phyloP scores from a whole-genome alignment of 2,329 filamentous ascomycete genomes.

The Oidium heveae region DNA sequence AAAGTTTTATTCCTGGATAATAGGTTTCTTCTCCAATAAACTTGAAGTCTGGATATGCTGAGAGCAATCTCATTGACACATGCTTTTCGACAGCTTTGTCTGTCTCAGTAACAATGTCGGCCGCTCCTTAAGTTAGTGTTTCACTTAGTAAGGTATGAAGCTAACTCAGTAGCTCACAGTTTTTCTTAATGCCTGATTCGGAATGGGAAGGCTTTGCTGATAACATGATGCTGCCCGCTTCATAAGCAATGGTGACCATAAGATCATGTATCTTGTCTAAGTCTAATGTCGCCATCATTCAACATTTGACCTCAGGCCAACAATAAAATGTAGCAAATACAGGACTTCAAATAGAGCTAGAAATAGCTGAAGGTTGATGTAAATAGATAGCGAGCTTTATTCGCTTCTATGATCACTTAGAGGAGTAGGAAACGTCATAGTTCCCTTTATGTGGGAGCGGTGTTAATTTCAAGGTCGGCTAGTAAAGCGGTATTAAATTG shows the following conservation, averaged over 20 bases:
- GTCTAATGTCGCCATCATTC: conserved; percentile 28
- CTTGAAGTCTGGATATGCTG: conserved; percentile 27
- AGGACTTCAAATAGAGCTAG: no score
- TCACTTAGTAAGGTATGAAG: not conserved
- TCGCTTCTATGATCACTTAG: no score
- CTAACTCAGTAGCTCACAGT: conserved; percentile 18
- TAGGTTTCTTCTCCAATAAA: conserved; percentile 64
- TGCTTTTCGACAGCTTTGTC: conserved; percentile 40
- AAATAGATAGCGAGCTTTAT: no score
- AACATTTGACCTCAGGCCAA: no score
- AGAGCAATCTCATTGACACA: conserved; percentile 26
- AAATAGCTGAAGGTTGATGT: no score
- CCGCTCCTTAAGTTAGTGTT: conserved; percentile 20
- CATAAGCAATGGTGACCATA: conserved; percentile 31
- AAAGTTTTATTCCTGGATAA: conserved; percentile 35
- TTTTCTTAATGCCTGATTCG: conserved; percentile 34
- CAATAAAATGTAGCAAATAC: no score
- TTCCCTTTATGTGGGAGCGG: no score
- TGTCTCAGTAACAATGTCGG: conserved; percentile 42
- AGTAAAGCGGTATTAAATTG: no score
- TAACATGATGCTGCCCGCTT: conserved; percentile 37
- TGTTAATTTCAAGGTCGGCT: no score
- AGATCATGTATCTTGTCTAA: conserved; percentile 36
- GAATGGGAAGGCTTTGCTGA: conserved; percentile 32
- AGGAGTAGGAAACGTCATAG: no score